These are phyloP conservation scores for Pezicula neosporulosa DNA, from an alignment of 2,329 filamentous ascomycete species.

Conservation along the genomic window DNA sequence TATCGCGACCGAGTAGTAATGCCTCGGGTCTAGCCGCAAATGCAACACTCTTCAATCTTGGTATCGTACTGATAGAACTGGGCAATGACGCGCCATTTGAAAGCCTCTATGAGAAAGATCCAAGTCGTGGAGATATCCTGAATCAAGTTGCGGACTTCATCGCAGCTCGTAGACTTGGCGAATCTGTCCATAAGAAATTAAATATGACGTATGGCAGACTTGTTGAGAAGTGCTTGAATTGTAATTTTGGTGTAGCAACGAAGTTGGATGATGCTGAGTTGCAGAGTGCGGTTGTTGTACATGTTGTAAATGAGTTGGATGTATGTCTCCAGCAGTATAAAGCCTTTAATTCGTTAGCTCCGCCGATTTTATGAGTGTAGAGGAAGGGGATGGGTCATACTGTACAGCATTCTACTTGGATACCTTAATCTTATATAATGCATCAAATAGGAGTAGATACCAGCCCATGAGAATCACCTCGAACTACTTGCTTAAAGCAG, in stretches of 20 bases:
- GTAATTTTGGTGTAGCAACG: conserved; percentile 6
- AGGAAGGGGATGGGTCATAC: too few relatives aligned
- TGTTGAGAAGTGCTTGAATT: conserved; percentile 7
- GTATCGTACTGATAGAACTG: conserved; percentile 2
- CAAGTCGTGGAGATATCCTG: not conserved
- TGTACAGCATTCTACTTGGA: too few relatives aligned
- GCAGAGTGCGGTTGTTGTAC: conserved; percentile 1
- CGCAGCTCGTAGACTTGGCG: conserved; percentile 1
- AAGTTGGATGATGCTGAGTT: conserved; percentile 3
- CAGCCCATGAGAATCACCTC: too few relatives aligned
- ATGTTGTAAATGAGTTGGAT: conserved; percentile 7
- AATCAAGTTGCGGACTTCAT: conserved; percentile 1
- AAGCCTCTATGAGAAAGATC: not conserved
- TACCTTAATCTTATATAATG: too few relatives aligned
- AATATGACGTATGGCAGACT: conserved; percentile 6
- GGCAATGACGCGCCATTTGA: conserved; percentile 5
- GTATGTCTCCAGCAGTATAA: conserved; percentile 4
- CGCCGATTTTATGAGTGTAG: too few relatives aligned
- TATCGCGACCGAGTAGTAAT: not conserved
- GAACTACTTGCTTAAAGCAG: too few relatives aligned
- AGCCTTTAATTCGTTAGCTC: not conserved
- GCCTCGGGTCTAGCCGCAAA: not conserved
- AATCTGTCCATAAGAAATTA: conserved; percentile 1
- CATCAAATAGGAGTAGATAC: too few relatives aligned
- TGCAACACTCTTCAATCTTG: conserved; percentile 1